Evolutionary conservation across 441 rosid species (phyloP), one percentile per base, ranked within the genome.

Genomic region (Jatropha podagrica): DNA sequence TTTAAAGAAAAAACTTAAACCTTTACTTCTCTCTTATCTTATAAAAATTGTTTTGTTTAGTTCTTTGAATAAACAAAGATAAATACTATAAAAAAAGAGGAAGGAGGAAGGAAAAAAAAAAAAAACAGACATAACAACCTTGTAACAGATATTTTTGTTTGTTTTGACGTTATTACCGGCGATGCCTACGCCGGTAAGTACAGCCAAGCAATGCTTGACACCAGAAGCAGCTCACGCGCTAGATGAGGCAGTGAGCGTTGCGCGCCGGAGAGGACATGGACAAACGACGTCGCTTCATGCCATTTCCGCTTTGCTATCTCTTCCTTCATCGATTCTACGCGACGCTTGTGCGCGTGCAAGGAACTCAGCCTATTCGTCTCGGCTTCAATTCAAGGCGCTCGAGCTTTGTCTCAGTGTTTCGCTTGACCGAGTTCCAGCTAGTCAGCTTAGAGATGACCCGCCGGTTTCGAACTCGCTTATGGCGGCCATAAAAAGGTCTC

Each of bases 251-350:
- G 96, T 89, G 46, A 79, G 74, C 38, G 94, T 90, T 14, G 96
- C 98, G n/a, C 87, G 91, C 46, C 81, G 91, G 60, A 78, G 94
- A 41, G 86, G 96, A 7, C 97, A 94, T 78, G 80, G 86, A 0
- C 98, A 94, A 76, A 94, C 98, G 73, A 92, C 98, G 65, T 94
- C 98, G 54, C 96, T 94, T 49, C 98, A 94, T 77, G 94, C 89
- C 7, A 84, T 94, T 51, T 94, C 96, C 1, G 96, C 98, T 23
- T 82, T 94, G 32, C 91, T 94, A 23, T 83, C 92, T 5, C 89
- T 90, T n/a, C 88, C 97, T 2, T 85, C 96, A 6, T 94, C 98
- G 0, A 40, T 83, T 1, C 83, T 94, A 49, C 97, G 96, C 44
- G 94, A 90, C 62, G 98, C 97, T 18, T 92, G 98, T 71, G 84